Conservation (phyloP, 2,329 filamentous ascomycete species). For the Penicillium sp. region DNA sequence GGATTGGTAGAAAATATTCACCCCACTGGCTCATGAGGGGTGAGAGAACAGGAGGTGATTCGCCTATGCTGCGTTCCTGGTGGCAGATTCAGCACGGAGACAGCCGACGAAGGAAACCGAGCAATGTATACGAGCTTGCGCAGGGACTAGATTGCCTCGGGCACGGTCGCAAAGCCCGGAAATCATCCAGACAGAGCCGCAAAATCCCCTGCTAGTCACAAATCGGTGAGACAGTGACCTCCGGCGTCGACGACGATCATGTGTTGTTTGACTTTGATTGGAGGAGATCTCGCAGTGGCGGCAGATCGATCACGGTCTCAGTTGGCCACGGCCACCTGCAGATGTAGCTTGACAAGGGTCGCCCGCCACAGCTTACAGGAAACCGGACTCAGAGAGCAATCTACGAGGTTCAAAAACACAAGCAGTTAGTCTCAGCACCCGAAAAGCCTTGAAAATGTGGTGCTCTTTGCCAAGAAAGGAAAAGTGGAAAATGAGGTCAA, state of each 20-base stretch:
- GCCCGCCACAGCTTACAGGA: constrained; percentile 38
- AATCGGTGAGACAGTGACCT: constrained; percentile 9
- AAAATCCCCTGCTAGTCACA: constrained; percentile 6
- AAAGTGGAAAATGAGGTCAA: constrained; percentile 20
- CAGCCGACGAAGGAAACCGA: background rate
- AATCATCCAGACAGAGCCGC: constrained; percentile 4
- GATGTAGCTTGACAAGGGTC: constrained; percentile 23
- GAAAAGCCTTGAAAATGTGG: constrained; percentile 15
- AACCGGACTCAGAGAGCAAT: constrained; percentile 50
- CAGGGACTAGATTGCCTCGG: constrained; percentile 9
- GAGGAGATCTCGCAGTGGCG: constrained; percentile 13
- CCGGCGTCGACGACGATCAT: constrained; percentile 4
- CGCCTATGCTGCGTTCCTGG: no score
- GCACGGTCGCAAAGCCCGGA: constrained; percentile 13
- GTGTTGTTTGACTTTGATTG: constrained; percentile 14
- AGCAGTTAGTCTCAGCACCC: constrained; percentile 34
- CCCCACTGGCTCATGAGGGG: background rate
- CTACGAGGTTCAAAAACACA: constrained; percentile 35
- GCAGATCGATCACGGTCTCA: constrained; percentile 11
- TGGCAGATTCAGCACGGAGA: background rate
- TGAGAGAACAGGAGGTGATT: no score
- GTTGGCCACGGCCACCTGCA: constrained; percentile 17
- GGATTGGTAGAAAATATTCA: no score
- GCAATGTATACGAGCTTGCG: constrained; percentile 2
- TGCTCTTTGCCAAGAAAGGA: constrained; percentile 15